These are phyloP conservation scores for Citrus inodora DNA, from an alignment of 345 rosid species.

Conservation along the genomic window DNA sequence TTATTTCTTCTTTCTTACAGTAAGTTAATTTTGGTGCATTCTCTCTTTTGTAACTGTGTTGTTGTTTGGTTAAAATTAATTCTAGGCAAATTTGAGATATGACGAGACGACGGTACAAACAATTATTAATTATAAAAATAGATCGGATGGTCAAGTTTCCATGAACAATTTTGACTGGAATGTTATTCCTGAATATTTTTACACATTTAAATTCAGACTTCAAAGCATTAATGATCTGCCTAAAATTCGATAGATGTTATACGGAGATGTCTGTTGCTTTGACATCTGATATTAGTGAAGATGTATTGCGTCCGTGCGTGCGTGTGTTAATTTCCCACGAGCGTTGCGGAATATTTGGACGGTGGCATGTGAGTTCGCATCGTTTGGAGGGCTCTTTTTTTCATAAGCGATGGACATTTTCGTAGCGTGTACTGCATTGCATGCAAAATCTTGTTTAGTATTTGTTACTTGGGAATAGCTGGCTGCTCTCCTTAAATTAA, in stretches of 20 bases:
- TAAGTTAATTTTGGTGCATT: not conserved
- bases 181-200: not conserved
- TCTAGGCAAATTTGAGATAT: not conserved
- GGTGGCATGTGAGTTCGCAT: constrained; percentile 39
- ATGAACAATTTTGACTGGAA: not conserved
- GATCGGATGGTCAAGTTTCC: not conserved
- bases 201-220: not conserved
- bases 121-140: not conserved
- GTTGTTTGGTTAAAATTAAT: no score
- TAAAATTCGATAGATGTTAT: not conserved
- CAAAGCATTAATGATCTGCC: not conserved
- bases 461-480: not conserved
- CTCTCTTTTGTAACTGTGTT: not conserved
- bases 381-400: constrained; percentile 26
- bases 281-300: not conserved
- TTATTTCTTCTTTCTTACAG: no score
- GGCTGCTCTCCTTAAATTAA: not conserved
- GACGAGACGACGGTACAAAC: no score
- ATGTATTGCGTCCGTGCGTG: no score
- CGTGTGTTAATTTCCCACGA: not conserved
- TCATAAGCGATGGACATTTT: constrained; percentile 12
- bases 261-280: constrained; percentile 34
- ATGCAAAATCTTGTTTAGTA: not conserved
- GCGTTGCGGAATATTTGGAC: constrained; percentile 7
- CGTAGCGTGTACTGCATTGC: constrained; percentile 49